Evolutionary conservation across 371 early-diverging fungal species (phyloP).

Genomic region (Umbelopsis sp.): DNA sequence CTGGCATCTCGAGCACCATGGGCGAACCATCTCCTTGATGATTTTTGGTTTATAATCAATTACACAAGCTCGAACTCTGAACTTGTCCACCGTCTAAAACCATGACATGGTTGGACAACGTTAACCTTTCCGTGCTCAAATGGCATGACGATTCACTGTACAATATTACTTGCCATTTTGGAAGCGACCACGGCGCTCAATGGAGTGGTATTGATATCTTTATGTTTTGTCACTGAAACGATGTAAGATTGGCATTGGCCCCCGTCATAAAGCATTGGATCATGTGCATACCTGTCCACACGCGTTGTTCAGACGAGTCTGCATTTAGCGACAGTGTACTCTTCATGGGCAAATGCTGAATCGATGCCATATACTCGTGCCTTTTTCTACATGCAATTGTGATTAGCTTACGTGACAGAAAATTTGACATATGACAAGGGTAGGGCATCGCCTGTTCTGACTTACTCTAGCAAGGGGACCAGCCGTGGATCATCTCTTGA

Average conservation of each 20-base stretch:
- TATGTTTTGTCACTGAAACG: neutral
- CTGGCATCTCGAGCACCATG: conserved; percentile 24
- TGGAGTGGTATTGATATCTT: neutral
- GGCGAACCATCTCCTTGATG: conserved; percentile 22
- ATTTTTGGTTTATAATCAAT: conserved; percentile 21
- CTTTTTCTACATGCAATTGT: neutral
- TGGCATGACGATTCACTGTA: neutral
- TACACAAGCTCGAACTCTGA: conserved; percentile 22
- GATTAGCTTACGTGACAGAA: no score
- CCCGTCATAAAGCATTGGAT: no score
- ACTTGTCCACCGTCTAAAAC: conserved; percentile 18
- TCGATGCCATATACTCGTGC: neutral
- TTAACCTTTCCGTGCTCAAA: neutral
- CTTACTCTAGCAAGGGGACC: neutral
- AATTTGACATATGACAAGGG: no score
- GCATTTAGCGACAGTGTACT: no score
- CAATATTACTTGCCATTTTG: neutral
- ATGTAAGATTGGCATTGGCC: neutral
- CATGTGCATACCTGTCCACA: neutral
- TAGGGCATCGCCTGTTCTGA: no score
- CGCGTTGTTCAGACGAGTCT: neutral
- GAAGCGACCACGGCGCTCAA: neutral
- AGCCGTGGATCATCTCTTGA: neutral
- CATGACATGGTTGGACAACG: neutral
- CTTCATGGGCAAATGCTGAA: no score